Evolutionary conservation across 108 stramenopile genomes (phyloP).

Genomic region (Skeletonema marinoi): DNA sequence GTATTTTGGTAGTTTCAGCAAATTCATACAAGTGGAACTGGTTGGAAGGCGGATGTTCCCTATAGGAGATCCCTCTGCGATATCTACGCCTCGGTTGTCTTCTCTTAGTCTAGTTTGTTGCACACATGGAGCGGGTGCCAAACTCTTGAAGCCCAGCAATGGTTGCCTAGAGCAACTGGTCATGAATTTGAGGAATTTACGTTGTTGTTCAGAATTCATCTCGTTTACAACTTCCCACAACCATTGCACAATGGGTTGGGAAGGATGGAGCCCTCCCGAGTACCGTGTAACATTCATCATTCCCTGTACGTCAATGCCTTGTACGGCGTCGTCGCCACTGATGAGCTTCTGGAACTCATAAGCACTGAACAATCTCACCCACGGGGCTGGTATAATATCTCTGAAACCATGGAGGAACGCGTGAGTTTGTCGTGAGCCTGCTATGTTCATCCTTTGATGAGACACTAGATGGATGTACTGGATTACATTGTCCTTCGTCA

Average conservation of each 20-base stretch:
- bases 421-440: constrained; percentile 75
- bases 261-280: constrained; percentile 93
- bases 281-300: constrained; percentile 83
- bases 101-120: constrained; percentile 85
- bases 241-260: constrained; percentile 90
- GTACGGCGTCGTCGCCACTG: constrained; percentile 90
- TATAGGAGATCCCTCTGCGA: constrained; percentile 35
- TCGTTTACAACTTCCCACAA: constrained; percentile 90
- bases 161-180: constrained; percentile 96
- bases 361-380: constrained; percentile 94
- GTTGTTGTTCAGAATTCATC: constrained; percentile 86
- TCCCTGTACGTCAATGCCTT: constrained; percentile 88
- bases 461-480: constrained; percentile 93
- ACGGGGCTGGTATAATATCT: constrained; percentile 91
- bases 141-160: constrained; percentile 89
- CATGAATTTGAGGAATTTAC: constrained; percentile 92
- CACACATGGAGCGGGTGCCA: constrained; percentile 90
- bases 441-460: constrained; percentile 91
- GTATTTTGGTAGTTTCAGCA: constrained; percentile 97
- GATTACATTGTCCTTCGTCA: constrained; percentile 90
- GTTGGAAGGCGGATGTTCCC: constrained; percentile 84
- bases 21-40: constrained; percentile 95
- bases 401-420: constrained; percentile 96
- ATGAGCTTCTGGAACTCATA: constrained; percentile 96
- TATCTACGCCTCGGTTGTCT: constrained; percentile 57